Evolutionary conservation across 345 rosid species (phyloP), one percentile per base, ranked within the genome.

Genomic region (Salix viminalis): DNA sequence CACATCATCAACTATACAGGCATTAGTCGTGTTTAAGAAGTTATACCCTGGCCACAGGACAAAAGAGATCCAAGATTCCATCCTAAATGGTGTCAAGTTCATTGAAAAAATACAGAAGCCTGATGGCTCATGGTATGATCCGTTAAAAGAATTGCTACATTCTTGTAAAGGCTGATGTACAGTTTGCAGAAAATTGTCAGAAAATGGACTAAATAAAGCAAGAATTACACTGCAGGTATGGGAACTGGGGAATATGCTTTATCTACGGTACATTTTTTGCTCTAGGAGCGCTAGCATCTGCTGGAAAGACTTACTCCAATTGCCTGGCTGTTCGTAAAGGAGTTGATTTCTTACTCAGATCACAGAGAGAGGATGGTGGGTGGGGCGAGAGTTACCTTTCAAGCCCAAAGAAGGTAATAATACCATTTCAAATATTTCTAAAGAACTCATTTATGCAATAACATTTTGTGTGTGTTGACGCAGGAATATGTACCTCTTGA

Each of bases 171-270:
- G 50, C 5, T 44, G 50, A 13, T 46, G 50, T 46, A 14, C 50
- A 65, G 19, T 3, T 28, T 10, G 37, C 18, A 65, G 37, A 36
- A 28, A 65, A 65, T 26, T 11, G 21, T 4, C 7, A 32, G 34
- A 15, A 36, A 6, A 16, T 60, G 58, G 46, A 32, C 34, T 7
- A 23, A 2, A 21, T 28, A 72, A 56, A 14, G 36, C 5, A 18
- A 32, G 56, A 24, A 61, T 36, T 16, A 5, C n/a, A 5, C n/a
- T 13, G 14, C 54, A 80, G 83, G 83, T 75, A 80, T 48, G 83
- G 83, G 21, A 67, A 58, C 26, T 80, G 83, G 83, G 83, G 83
- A 54, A 68, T 80, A 4, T 80, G 83, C 74, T 80, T 80, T 70
- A 46, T 36, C 1, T 76, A 67, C 26, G 77, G 80, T 0, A 73